Conservation (phyloP, 257 asterid species). For the Rehmannia glutinosa region DNA sequence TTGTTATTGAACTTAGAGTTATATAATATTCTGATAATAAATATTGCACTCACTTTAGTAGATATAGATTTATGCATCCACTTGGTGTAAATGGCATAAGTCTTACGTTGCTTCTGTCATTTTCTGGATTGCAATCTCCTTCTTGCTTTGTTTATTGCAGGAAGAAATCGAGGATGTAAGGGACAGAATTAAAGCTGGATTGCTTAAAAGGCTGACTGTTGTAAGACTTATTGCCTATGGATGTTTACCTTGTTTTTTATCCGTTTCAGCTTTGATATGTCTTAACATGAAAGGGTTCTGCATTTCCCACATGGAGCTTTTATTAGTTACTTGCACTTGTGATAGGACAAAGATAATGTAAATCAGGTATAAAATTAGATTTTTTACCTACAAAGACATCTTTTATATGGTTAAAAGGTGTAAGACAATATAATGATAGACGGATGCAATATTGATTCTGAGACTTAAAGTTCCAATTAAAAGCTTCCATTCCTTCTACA, state of each 20-base stretch:
- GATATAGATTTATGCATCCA: constrained; percentile 4
- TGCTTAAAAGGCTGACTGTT: constrained; percentile 52
- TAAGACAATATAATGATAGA: neutral
- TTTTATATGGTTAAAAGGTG: constrained; percentile 11
- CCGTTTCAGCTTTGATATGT: neutral
- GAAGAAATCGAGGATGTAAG: constrained; percentile 77
- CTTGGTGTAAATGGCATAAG: constrained; percentile 4
- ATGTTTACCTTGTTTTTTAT: constrained; percentile 6
- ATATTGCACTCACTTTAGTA: constrained; percentile 13
- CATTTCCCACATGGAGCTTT: constrained; percentile 1
- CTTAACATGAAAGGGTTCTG: constrained; percentile 1
- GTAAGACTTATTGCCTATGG: constrained; percentile 39
- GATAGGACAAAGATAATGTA: constrained; percentile 1
- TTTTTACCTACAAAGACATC: neutral
- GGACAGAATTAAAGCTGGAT: constrained; percentile 73
- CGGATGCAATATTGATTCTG: neutral
- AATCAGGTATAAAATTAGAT: constrained; percentile 1
- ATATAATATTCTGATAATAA: neutral
- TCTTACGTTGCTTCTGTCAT: neutral
- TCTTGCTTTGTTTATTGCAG: constrained; percentile 39
- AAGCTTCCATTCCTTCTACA: neutral
- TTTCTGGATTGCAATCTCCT: constrained; percentile 11
- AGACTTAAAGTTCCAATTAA: too few relatives aligned
- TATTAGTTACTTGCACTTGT: neutral
- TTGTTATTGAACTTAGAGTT: neutral